Evolutionary conservation across 1,284 basidiomycete species (phyloP).

Genomic region (Apiotrichum porosum): DNA sequence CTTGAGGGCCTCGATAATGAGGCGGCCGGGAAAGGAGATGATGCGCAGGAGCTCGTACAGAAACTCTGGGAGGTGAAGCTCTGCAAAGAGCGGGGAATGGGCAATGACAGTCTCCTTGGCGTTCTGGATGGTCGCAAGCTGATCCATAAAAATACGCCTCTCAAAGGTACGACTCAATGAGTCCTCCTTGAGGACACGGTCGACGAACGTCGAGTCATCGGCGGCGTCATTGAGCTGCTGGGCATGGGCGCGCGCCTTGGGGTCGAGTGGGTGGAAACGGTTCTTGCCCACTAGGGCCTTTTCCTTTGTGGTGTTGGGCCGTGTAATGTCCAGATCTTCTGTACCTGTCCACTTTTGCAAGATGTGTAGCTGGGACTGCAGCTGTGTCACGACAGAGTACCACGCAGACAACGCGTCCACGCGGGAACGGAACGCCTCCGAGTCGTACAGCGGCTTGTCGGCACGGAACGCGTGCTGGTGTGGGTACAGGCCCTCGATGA

Average conservation of each 20-base stretch:
- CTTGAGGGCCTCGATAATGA: conserved; percentile 85
- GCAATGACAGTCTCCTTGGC: conserved; percentile 84
- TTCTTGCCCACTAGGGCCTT: conserved; percentile 42
- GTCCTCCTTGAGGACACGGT: conserved; percentile 92
- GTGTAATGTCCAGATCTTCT: conserved; percentile 79
- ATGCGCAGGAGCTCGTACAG: conserved; percentile 87
- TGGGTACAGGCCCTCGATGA: conserved; percentile 82
- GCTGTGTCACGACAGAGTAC: conserved; percentile 72
- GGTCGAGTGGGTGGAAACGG: conserved; percentile 40
- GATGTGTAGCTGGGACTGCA: conserved; percentile 70
- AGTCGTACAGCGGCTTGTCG: conserved; percentile 68
- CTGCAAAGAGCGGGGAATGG: conserved; percentile 50
- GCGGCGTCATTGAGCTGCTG: conserved; percentile 26
- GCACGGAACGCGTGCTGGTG: conserved; percentile 69
- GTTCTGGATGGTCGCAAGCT: conserved; percentile 77
- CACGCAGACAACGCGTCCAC: conserved; percentile 84
- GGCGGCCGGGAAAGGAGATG: conserved; percentile 89
- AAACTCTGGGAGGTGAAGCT: conserved; percentile 86
- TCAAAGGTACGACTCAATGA: conserved; percentile 90
- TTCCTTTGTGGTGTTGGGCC: conserved; percentile 64
- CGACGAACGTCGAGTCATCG: conserved; percentile 79
- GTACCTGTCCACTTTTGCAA: conserved; percentile 88
- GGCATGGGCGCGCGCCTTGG: conserved; percentile 31
- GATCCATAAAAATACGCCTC: conserved; percentile 81
- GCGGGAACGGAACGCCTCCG: conserved; percentile 65